phyloP scores from a whole-genome alignment of 768 basidiomycete species.

The Mrakia gelida region DNA sequence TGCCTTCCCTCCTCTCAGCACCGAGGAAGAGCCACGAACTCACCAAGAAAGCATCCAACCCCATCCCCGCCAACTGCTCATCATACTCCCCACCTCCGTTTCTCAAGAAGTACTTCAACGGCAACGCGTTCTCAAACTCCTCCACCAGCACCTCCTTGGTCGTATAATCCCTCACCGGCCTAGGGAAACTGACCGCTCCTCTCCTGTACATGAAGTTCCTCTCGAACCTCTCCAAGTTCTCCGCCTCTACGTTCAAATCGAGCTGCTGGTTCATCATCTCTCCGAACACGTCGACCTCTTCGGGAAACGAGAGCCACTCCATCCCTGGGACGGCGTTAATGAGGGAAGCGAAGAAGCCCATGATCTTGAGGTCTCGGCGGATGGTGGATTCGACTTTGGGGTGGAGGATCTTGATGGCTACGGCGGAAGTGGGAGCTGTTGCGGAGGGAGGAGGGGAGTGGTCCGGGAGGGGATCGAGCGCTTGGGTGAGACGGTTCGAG shows the following conservation, averaged over 20 bases:
- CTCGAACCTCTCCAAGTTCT: constrained; percentile 80
- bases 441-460: constrained; percentile 28
- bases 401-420: constrained; percentile 94
- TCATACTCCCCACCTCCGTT: constrained; percentile 93
- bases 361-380: constrained; percentile 83
- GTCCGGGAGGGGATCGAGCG: constrained; percentile 23
- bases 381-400: constrained; percentile 79
- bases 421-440: constrained; percentile 69
- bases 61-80: constrained; percentile 80
- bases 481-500: constrained; percentile 8
- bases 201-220: constrained; percentile 69
- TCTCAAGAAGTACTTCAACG: constrained; percentile 75
- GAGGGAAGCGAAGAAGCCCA: constrained; percentile 80
- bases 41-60: constrained; percentile 91
- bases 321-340: constrained; percentile 82
- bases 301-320: constrained; percentile 91
- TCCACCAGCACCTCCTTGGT: constrained; percentile 70
- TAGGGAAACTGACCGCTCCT: constrained; percentile 80
- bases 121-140: constrained; percentile 87
- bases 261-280: constrained; percentile 94
- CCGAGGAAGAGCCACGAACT: constrained; percentile 37
- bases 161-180: constrained; percentile 52
- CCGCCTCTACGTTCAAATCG: constrained; percentile 82
- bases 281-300: constrained; percentile 93
- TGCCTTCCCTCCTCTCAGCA: neutral